These are phyloP conservation scores for Globisporangium ultimum DNA, from an alignment of 352 stramenopile genomes.

Conservation along the genomic window DNA sequence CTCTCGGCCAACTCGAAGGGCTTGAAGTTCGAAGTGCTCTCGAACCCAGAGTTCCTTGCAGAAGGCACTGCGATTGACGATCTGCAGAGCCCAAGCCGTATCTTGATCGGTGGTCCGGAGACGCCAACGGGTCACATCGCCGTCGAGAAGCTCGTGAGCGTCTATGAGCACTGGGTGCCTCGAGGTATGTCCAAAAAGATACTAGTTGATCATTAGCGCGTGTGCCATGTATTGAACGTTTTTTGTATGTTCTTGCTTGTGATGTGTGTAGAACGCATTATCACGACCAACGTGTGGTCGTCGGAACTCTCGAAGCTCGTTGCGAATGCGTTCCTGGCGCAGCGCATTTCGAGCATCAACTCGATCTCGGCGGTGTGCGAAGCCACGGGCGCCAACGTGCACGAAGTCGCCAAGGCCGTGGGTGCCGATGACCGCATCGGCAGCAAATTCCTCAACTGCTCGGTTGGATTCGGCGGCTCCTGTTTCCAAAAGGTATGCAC, in stretches of 20 bases:
- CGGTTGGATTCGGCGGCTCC: constrained; percentile 98
- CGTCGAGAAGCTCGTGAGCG: constrained; percentile 90
- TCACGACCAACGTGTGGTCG: constrained; percentile 99
- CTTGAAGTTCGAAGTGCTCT: constrained; percentile 96
- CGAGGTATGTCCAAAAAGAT: constrained; percentile 24
- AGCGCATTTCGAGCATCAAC: constrained; percentile 99
- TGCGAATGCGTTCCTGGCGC: constrained; percentile 98
- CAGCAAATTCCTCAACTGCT: constrained; percentile 96
- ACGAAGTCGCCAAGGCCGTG: constrained; percentile 96
- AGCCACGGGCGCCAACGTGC: constrained; percentile 96
- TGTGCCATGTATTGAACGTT: background rate
- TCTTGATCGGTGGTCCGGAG: constrained; percentile 98
- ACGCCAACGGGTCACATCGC: constrained; percentile 84
- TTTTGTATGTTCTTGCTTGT: background rate
- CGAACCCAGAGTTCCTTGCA: constrained; percentile 99
- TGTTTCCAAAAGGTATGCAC: constrained; percentile 95
- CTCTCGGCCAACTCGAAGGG: constrained; percentile 93
- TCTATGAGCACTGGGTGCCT: constrained; percentile 98
- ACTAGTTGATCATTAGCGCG: background rate
- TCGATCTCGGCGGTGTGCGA: constrained; percentile 99
- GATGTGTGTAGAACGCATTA: constrained; percentile 85
- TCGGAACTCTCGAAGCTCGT: constrained; percentile 99
- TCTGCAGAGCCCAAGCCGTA: constrained; percentile 93
- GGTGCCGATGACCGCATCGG: constrained; percentile 98
- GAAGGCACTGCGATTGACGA: constrained; percentile 98